A percentile compares a stretch with the other conserved stretches of the same genome.
Conservation (phyloP, 768 basidiomycete genomes). For the Hortiboletus campestris region DNA sequence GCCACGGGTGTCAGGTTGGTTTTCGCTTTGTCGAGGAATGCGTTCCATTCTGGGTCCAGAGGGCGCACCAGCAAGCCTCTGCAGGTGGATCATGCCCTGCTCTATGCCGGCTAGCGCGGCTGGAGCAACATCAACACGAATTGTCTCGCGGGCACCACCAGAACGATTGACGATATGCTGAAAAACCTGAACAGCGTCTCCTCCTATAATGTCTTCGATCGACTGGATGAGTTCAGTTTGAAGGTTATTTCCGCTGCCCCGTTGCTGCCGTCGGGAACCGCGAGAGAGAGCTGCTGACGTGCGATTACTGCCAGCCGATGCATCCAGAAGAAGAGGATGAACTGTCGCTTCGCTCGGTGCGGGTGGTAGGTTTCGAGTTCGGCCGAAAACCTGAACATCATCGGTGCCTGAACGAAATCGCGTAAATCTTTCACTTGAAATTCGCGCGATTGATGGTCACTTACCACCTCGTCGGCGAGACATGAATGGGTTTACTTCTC, state of each 20-base stretch:
- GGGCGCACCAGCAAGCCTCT: constrained; percentile 46
- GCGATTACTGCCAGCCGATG: constrained; percentile 45
- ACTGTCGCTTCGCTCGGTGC: constrained; percentile 68
- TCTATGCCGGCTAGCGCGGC: constrained; percentile 61
- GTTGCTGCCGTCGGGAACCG: constrained; percentile 52
- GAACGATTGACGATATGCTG: constrained; percentile 75
- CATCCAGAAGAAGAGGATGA: constrained; percentile 80
- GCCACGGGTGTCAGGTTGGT: constrained; percentile 42
- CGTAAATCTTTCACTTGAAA: not conserved
- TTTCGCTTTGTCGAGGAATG: constrained; percentile 44
- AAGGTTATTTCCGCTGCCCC: constrained; percentile 46
- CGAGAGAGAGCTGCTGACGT: constrained; percentile 45
- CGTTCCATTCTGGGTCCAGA: constrained; percentile 65
- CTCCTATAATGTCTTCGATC: constrained; percentile 79
- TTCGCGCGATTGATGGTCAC: not conserved
- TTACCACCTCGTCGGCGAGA: constrained; percentile 51
- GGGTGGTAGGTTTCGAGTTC: constrained; percentile 49
- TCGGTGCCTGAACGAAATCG: constrained; percentile 42
- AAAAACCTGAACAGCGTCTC: constrained; percentile 78
- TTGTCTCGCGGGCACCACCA: constrained; percentile 57
- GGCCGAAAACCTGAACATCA: constrained; percentile 61
- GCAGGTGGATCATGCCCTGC: constrained; percentile 47
- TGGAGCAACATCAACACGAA: constrained; percentile 75
- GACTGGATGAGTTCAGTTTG: constrained; percentile 66
- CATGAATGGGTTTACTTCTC: constrained; percentile 42